These are phyloP conservation scores for Naganishia kalamii DNA, from an alignment of 768 basidiomycete genomes.

Conservation along the genomic window DNA sequence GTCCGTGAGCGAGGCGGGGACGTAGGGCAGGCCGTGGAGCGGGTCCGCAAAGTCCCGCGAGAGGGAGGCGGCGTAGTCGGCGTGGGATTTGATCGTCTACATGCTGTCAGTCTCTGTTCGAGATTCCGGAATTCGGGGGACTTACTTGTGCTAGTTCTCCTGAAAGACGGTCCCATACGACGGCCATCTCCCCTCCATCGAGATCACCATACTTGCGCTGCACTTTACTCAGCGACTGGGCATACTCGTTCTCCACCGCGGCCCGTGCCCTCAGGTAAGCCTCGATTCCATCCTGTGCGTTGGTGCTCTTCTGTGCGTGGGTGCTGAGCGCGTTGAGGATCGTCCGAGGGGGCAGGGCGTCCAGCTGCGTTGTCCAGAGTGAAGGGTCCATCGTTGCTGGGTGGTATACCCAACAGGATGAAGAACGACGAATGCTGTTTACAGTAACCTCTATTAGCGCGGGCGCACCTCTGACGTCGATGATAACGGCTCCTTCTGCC, in stretches of 20 bases:
- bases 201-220: conserved; percentile 35
- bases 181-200: conserved; percentile 32
- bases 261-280: conserved; percentile 45
- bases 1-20: conserved; percentile 33
- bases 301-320: conserved; percentile 32
- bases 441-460: not conserved
- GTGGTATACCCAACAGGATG: too few relatives aligned
- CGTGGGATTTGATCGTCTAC: conserved; percentile 37
- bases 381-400: too few relatives aligned
- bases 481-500: not conserved
- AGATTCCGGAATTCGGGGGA: not conserved
- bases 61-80: conserved; percentile 34
- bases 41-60: conserved; percentile 42
- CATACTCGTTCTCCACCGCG: conserved; percentile 41
- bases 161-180: conserved; percentile 37
- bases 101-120: too few relatives aligned
- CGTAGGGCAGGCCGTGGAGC: conserved; percentile 35
- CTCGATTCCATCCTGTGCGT: conserved; percentile 39
- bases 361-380: conserved; percentile 16
- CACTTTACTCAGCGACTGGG: conserved; percentile 40
- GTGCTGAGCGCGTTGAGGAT: conserved; percentile 33
- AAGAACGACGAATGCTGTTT: not conserved
- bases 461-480: not conserved
- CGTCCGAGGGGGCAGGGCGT: conserved; percentile 30
- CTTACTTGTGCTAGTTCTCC: conserved; percentile 42